Evolutionary conservation across 2,329 filamentous ascomycete genomes (phyloP).

Genomic region (Seiridium unicorne): DNA sequence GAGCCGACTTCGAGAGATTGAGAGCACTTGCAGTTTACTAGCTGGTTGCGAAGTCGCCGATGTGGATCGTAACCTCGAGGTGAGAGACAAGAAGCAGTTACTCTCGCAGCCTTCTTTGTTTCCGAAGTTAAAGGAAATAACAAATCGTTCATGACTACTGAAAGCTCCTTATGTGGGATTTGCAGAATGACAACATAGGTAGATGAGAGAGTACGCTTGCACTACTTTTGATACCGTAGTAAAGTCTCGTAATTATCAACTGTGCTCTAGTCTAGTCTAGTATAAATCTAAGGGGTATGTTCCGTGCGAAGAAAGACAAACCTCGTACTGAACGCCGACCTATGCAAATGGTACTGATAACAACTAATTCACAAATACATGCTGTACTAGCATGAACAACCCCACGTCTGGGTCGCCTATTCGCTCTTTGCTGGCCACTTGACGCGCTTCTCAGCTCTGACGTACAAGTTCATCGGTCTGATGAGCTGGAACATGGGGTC

Average conservation of each 20-base stretch:
- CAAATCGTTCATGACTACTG: no score
- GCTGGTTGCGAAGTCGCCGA: no score
- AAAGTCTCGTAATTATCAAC: not conserved
- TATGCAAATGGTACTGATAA: not conserved
- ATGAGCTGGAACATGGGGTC: conserved; percentile 61
- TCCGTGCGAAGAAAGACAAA: not conserved
- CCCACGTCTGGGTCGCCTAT: not conserved
- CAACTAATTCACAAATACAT: not conserved
- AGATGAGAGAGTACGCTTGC: no score
- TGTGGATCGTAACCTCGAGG: no score
- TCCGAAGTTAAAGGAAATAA: no score
- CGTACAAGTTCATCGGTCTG: conserved; percentile 53
- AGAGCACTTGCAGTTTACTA: no score
- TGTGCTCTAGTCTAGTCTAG: not conserved
- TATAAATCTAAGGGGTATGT: conserved; percentile 1
- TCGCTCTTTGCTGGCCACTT: conserved; percentile 40
- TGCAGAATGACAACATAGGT: no score
- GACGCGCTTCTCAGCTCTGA: conserved; percentile 44
- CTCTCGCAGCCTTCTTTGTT: no score
- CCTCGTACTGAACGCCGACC: not conserved
- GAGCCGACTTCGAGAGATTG: no score
- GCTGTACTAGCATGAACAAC: not conserved
- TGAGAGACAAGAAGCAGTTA: no score
- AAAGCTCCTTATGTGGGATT: no score
- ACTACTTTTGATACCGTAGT: not conserved